phyloP scores from a whole-genome alignment of 2,329 filamentous ascomycete species.

The Aspergillus intermedius region DNA sequence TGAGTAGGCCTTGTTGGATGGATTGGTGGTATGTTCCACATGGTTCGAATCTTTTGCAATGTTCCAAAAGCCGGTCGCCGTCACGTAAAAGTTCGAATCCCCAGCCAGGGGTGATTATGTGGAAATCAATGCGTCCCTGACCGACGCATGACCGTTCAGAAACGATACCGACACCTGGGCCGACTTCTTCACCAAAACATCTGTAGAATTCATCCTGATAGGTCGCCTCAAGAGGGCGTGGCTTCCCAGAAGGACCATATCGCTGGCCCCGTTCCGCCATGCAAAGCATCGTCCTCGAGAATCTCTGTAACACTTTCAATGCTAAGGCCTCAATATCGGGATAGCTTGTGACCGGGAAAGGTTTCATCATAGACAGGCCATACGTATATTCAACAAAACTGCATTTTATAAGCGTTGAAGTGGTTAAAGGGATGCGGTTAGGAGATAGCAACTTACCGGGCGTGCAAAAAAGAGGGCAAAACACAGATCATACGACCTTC shows the following conservation, averaged over 20 bases:
- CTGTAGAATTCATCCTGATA: conserved; percentile 12
- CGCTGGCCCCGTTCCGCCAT: neutral
- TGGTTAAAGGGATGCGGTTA: neutral
- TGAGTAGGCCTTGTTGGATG: conserved; percentile 7
- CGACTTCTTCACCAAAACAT: conserved; percentile 3
- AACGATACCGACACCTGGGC: neutral
- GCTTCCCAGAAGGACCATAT: neutral
- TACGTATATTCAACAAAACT: neutral
- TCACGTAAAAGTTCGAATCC: conserved; percentile 15
- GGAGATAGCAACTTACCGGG: neutral
- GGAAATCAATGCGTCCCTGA: conserved; percentile 11
- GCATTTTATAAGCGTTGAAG: neutral
- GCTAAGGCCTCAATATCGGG: neutral
- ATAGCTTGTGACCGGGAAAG: neutral
- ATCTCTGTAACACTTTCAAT: neutral
- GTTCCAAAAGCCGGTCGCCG: conserved; percentile 9
- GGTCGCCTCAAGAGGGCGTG: conserved; percentile 5
- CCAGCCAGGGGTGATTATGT: conserved; percentile 7
- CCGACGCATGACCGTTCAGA: conserved; percentile 9
- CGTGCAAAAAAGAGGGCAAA: neutral
- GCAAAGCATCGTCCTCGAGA: conserved; percentile 2
- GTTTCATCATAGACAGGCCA: neutral
- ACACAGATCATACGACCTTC: neutral
- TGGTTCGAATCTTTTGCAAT: conserved; percentile 9
- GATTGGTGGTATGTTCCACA: conserved; percentile 6